Conservation (phyloP, 2,329 filamentous ascomycete species). For the Diaporthe capsici region DNA sequence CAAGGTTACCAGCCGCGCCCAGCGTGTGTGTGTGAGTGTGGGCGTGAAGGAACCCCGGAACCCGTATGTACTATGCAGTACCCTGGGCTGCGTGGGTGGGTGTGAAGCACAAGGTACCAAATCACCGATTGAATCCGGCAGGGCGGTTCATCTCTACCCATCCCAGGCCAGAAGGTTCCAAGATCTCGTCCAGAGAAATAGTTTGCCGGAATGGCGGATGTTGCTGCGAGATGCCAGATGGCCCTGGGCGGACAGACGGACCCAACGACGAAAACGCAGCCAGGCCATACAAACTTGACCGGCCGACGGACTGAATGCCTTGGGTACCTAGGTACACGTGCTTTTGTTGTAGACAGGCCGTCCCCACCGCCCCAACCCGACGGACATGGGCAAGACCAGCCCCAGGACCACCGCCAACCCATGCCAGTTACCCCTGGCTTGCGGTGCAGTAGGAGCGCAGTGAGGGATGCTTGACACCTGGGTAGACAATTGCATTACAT, state of each 20-base stretch:
- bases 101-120: constrained; percentile 18
- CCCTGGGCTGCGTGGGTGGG: not conserved
- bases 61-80: not conserved
- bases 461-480: not conserved
- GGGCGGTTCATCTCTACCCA: constrained; percentile 25
- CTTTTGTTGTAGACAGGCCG: not conserved
- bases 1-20: not conserved
- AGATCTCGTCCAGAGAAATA: not conserved
- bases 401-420: not conserved
- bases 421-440: constrained; percentile 1
- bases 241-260: not conserved
- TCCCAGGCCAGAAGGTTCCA: constrained; percentile 17
- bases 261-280: not conserved
- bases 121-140: constrained; percentile 23
- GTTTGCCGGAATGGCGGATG: constrained; percentile 15
- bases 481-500: no score
- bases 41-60: not conserved
- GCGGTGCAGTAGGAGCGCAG: constrained; percentile 3
- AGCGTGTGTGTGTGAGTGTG: not conserved
- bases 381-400: constrained; percentile 20
- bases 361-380: not conserved
- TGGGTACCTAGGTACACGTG: constrained; percentile 5
- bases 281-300: not conserved
- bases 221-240: constrained; percentile 6
- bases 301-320: not conserved